These are phyloP conservation scores for Microdochium bolleyi DNA, from an alignment of 2,329 filamentous ascomycete genomes.

Conservation along the genomic window DNA sequence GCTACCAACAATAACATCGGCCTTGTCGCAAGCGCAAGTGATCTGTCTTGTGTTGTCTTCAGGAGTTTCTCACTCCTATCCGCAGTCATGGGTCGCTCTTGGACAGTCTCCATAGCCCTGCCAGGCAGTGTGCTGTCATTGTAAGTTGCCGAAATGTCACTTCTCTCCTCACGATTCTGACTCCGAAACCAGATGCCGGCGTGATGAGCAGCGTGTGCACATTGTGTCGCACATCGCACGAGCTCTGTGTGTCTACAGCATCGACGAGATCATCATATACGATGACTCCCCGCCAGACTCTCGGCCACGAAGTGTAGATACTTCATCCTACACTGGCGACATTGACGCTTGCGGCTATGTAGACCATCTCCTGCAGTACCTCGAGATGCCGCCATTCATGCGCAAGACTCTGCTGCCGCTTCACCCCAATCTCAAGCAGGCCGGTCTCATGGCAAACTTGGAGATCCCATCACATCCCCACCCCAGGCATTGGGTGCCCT, in stretches of 20 bases:
- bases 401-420: slow-evolving; percentile 67
- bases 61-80: neutral
- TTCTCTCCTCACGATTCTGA: neutral
- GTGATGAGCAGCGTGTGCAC: slow-evolving; percentile 67
- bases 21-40: no score
- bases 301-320: slow-evolving; percentile 39
- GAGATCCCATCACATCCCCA: slow-evolving; percentile 82
- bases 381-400: slow-evolving; percentile 80
- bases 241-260: slow-evolving; percentile 71
- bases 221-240: slow-evolving; percentile 71
- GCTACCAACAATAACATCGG: neutral
- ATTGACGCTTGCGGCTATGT: slow-evolving; percentile 74
- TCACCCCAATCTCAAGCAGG: slow-evolving; percentile 68
- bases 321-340: slow-evolving; percentile 56
- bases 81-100: slow-evolving; percentile 18
- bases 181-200: slow-evolving; percentile 49
- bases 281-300: slow-evolving; percentile 53
- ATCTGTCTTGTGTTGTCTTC: neutral
- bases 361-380: slow-evolving; percentile 68
- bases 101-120: slow-evolving; percentile 71
- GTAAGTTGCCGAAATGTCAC: slow-evolving; percentile 32
- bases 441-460: slow-evolving; percentile 65
- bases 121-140: slow-evolving; percentile 72
- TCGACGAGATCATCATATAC: slow-evolving; percentile 79
- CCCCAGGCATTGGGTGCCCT: slow-evolving; percentile 68